phyloP scores from a whole-genome alignment of 2,329 filamentous ascomycete species.

The Colletotrichum brevisporum region DNA sequence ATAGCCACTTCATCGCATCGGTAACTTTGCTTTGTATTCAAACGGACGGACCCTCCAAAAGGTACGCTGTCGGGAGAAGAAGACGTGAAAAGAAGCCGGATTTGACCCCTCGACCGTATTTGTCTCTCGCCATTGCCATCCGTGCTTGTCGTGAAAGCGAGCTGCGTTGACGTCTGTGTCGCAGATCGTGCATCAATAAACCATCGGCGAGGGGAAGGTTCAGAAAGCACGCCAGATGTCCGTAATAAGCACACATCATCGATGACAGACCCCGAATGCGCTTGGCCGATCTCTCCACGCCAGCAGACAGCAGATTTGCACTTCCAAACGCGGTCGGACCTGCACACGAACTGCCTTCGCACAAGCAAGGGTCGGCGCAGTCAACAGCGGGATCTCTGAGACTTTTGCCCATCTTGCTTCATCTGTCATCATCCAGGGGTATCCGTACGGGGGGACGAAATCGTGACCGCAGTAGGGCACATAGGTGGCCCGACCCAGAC shows the following conservation, averaged over 20 bases:
- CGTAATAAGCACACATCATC: background rate
- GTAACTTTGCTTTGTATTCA: constrained; percentile 1
- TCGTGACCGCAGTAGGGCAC: background rate
- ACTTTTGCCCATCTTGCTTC: background rate
- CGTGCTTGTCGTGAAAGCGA: constrained; percentile 9
- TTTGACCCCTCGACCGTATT: background rate
- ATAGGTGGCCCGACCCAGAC: background rate
- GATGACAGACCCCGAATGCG: constrained; percentile 15
- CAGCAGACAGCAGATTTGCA: background rate
- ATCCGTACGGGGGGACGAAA: too few relatives aligned
- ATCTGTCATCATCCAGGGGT: background rate
- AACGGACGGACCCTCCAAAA: background rate
- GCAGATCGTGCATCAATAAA: constrained; percentile 8
- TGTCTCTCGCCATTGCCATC: constrained; percentile 6
- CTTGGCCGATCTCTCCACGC: constrained; percentile 9
- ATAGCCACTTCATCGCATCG: constrained; percentile 4
- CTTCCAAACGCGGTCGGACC: constrained; percentile 7
- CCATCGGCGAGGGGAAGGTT: background rate
- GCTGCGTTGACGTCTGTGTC: constrained; percentile 11
- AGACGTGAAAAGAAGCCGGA: too few relatives aligned
- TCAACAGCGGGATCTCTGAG: background rate
- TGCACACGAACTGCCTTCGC: too few relatives aligned
- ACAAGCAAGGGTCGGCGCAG: too few relatives aligned
- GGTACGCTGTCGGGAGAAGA: background rate
- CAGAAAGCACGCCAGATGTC: background rate